Conservation (phyloP, 2,329 filamentous ascomycete genomes). For the Aureobasidium sp. region DNA sequence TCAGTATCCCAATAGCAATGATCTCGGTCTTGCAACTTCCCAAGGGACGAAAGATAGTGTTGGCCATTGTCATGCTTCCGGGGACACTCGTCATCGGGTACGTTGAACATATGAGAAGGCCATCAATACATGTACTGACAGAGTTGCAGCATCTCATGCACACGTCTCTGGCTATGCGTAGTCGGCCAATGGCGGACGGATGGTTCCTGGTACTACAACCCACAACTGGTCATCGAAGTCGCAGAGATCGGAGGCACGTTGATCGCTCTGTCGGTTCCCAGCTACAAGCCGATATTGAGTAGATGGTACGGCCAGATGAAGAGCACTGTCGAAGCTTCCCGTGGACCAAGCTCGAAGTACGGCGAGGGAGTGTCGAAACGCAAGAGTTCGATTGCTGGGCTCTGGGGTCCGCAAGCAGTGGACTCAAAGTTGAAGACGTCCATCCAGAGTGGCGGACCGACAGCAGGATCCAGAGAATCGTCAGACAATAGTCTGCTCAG, state of each 20-base stretch:
- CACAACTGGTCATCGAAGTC: slow-evolving; percentile 42
- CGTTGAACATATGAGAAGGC: background rate
- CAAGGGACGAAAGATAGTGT: slow-evolving; percentile 37
- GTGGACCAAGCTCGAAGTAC: background rate
- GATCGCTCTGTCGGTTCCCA: slow-evolving; percentile 43
- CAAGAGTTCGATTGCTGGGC: background rate
- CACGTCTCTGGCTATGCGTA: slow-evolving; percentile 41
- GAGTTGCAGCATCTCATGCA: slow-evolving; percentile 32
- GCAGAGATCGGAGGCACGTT: slow-evolving; percentile 44
- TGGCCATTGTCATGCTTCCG: slow-evolving; percentile 41
- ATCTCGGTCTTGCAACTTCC: slow-evolving; percentile 38
- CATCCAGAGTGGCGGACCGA: background rate
- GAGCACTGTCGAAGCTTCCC: background rate
- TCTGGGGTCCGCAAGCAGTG: background rate
- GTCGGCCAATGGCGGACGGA: slow-evolving; percentile 38
- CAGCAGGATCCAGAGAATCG: background rate
- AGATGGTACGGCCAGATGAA: slow-evolving; percentile 4
- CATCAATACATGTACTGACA: background rate
- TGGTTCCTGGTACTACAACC: slow-evolving; percentile 43
- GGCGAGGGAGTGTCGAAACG: background rate
- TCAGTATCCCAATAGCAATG: slow-evolving; percentile 43
- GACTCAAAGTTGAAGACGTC: background rate
- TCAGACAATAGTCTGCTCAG: background rate
- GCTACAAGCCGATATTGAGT: slow-evolving; percentile 35
- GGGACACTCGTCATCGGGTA: slow-evolving; percentile 39